A percentile compares a stretch with the other conserved stretches of the same genome.
phyloP scores from a whole-genome alignment of 805 yeast genomes.

The Hanseniaspora hatyaiensis region DNA sequence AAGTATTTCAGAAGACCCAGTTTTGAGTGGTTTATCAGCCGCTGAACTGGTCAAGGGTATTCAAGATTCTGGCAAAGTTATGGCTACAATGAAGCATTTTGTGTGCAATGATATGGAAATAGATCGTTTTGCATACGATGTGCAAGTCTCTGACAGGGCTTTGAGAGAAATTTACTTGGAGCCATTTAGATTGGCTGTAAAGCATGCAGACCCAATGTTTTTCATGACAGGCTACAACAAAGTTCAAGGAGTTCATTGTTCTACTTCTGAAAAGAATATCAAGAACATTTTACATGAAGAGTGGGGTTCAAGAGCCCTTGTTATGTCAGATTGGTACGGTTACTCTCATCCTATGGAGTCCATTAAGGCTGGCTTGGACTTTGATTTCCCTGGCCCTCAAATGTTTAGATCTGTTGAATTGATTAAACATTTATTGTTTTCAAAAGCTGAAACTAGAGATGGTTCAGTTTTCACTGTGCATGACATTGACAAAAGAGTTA shows the following conservation, averaged over 20 bases:
- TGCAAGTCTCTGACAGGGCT: slow-evolving; percentile 46
- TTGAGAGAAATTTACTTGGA: slow-evolving; percentile 50
- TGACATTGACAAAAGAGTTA: slow-evolving; percentile 38
- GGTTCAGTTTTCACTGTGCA: background rate
- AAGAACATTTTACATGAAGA: slow-evolving; percentile 40
- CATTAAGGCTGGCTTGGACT: slow-evolving; percentile 44
- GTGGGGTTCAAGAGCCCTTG: slow-evolving; percentile 45
- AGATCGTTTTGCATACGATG: slow-evolving; percentile 38
- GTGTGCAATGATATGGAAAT: slow-evolving; percentile 54
- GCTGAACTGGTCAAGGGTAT: slow-evolving; percentile 42
- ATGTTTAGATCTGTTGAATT: slow-evolving; percentile 32
- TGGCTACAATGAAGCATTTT: slow-evolving; percentile 50
- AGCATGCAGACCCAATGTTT: slow-evolving; percentile 40
- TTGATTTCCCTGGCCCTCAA: slow-evolving; percentile 58
- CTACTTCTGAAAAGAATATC: slow-evolving; percentile 36
- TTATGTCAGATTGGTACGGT: slow-evolving; percentile 59
- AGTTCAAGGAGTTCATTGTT: slow-evolving; percentile 48
- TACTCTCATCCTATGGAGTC: slow-evolving; percentile 37
- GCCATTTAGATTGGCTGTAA: slow-evolving; percentile 50
- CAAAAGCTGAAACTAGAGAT: slow-evolving; percentile 31
- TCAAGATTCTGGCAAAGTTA: slow-evolving; percentile 35
- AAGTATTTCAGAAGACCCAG: slow-evolving; percentile 48
- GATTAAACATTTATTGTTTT: slow-evolving; percentile 33
- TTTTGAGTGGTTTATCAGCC: slow-evolving; percentile 36
- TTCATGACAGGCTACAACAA: slow-evolving; percentile 55